A percentile compares a stretch with the other conserved stretches of the same genome.
These are phyloP conservation scores for Setaria italica DNA, from an alignment of 202 grass and related monocot genomes.

Conservation along the genomic window DNA sequence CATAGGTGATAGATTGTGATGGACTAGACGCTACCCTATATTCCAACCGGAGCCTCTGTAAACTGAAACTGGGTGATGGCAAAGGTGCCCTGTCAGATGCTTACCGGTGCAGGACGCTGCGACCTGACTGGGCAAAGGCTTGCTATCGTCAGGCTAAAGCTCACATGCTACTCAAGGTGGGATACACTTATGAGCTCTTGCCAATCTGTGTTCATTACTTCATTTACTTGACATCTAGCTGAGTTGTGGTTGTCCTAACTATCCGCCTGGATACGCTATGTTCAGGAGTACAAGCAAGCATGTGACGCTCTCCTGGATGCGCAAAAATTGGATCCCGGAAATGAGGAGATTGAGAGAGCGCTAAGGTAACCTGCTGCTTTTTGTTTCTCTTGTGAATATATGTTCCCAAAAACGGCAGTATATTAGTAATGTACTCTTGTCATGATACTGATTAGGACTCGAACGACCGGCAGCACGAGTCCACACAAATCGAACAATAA, in stretches of 20 bases:
- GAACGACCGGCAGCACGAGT: neutral
- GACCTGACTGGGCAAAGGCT: slow-evolving; percentile 54
- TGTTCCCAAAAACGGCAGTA: neutral
- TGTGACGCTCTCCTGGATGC: slow-evolving; percentile 41
- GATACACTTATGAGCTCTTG: neutral
- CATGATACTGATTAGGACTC: neutral
- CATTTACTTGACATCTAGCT: neutral
- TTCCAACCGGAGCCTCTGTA: slow-evolving; percentile 54
- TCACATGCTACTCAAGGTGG: slow-evolving; percentile 53
- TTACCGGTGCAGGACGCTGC: slow-evolving; percentile 40
- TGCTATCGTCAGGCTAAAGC: slow-evolving; percentile 46
- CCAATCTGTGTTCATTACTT: neutral
- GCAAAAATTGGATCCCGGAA: slow-evolving; percentile 34
- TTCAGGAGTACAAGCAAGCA: slow-evolving; percentile 51
- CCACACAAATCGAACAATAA: neutral
- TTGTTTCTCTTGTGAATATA: neutral
- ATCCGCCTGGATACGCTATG: neutral
- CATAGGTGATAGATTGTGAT: slow-evolving; percentile 12
- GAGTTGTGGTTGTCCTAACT: neutral
- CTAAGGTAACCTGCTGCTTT: slow-evolving; percentile 31
- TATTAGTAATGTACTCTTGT: neutral
- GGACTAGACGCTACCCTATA: slow-evolving; percentile 26
- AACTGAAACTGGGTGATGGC: slow-evolving; percentile 40
- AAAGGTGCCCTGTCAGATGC: slow-evolving; percentile 54
- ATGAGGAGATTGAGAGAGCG: slow-evolving; percentile 39